phyloP scores from a whole-genome alignment of 305 asterid species.

The Fraxinus latifolia region DNA sequence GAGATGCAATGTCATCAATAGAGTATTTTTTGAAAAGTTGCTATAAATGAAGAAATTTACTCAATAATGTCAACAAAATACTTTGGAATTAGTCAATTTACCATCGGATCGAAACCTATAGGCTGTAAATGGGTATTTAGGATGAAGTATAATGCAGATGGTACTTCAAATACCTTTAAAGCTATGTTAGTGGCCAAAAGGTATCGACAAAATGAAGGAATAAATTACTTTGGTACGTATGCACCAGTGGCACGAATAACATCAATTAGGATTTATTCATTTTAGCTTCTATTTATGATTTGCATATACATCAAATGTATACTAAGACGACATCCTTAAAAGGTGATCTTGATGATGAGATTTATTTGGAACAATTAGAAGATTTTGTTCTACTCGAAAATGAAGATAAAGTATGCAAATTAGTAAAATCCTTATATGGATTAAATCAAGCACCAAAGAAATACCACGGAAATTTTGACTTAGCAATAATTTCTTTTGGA shows the following conservation, averaged over 20 bases:
- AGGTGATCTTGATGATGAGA: neutral
- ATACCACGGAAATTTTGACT: too few relatives aligned
- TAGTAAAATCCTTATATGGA: neutral
- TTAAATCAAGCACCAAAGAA: neutral
- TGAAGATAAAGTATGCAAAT: neutral
- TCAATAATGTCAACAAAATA: neutral
- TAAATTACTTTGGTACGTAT: too few relatives aligned
- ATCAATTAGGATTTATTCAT: neutral
- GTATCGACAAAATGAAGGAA: neutral
- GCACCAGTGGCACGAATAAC: neutral
- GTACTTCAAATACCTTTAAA: neutral
- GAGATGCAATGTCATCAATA: too few relatives aligned
- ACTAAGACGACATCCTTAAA: neutral
- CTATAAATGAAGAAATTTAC: neutral
- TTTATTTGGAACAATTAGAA: neutral
- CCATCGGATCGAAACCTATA: neutral
- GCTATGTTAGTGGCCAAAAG: neutral
- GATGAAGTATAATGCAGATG: neutral
- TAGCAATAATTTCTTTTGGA: too few relatives aligned
- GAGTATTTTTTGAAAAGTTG: neutral
- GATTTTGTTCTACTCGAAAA: neutral
- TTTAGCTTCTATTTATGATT: neutral
- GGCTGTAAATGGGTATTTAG: neutral
- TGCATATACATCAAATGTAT: neutral
- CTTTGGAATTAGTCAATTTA: neutral